These are phyloP conservation scores for Penicillium paneum DNA, from an alignment of 2,329 filamentous ascomycete species.

Conservation along the genomic window DNA sequence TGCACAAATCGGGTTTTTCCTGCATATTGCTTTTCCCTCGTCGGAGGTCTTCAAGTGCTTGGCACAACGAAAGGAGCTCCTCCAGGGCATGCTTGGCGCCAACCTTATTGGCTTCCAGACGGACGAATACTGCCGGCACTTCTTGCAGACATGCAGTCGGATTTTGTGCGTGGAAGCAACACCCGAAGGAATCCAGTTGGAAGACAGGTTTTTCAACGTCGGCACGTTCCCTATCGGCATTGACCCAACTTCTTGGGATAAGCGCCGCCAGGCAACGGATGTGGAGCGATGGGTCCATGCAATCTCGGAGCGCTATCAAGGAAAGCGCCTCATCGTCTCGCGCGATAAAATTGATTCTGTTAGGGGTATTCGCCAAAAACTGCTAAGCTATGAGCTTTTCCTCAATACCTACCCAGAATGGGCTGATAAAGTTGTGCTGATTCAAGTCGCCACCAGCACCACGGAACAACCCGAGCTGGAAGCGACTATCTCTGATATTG, in stretches of 20 bases:
- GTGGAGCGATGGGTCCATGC: constrained; percentile 76
- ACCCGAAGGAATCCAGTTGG: constrained; percentile 80
- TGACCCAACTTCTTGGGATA: constrained; percentile 71
- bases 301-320: constrained; percentile 78
- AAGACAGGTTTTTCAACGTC: constrained; percentile 90
- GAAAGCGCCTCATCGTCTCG: constrained; percentile 86
- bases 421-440: constrained; percentile 80
- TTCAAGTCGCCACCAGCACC: constrained; percentile 89
- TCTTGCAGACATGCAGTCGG: constrained; percentile 91
- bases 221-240: constrained; percentile 85
- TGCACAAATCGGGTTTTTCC: constrained; percentile 92
- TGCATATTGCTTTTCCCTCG: constrained; percentile 92
- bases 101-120: constrained; percentile 94
- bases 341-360: constrained; percentile 93
- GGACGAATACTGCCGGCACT: constrained; percentile 87
- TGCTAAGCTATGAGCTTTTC: constrained; percentile 88
- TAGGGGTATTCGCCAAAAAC: constrained; percentile 87
- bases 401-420: constrained; percentile 90
- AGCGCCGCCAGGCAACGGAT: constrained; percentile 67
- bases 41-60: constrained; percentile 94
- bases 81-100: constrained; percentile 89
- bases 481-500: constrained; percentile 86
- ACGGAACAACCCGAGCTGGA: constrained; percentile 85
- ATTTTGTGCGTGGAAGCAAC: constrained; percentile 87
- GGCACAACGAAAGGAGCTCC: constrained; percentile 77